Evolutionary conservation across 257 asterid species (phyloP), one percentile per base, ranked within the genome.

Genomic region (Solanum peruvianum): DNA sequence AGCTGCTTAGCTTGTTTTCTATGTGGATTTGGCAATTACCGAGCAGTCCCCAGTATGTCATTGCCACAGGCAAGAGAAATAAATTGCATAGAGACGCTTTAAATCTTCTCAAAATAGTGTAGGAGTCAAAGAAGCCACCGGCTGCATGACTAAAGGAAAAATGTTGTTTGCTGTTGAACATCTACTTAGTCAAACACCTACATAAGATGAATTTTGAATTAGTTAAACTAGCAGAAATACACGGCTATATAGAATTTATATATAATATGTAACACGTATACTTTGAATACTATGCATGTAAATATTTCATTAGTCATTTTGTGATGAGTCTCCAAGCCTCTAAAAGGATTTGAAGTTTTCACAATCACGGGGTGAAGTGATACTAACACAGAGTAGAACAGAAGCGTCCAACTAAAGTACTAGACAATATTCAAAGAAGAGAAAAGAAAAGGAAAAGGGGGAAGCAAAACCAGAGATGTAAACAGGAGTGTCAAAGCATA

Each of bases 131-230:
- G 73, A 89, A 62, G 31, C 81, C 58, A 80, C 39, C 44, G 16
- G 31, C 81, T 78, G 62, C 35, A 77, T 29, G 47, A 77, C 70
- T 72, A 33, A 27, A 85, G 27, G 77, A 77, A 88, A 86, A 67
- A 13, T 70, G 78, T 23, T 81, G 25, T 77, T 80, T 62, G 56
- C 71, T 35, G 67, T 41, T 86, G 88, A 64, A 67, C 85, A 84
- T 75, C 82, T 75, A 78, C 62, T 73, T 44, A n/a, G 35, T 90
- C 87, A 88, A 67, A 91, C 93, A 88, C 87, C 95, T 93, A 91
- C 88, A 88, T 20, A 25, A 64, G 88, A 88, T 47, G 71, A 73
- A 85, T 42, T 18, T 86, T 84, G 52, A 82, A 66, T 64, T 37
- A 77, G 66, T 83, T 29, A 21, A 29, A 82, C 84, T 77, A 4